Conservation (phyloP, 1,284 basidiomycete genomes). For the Ceratobasidium sp. region DNA sequence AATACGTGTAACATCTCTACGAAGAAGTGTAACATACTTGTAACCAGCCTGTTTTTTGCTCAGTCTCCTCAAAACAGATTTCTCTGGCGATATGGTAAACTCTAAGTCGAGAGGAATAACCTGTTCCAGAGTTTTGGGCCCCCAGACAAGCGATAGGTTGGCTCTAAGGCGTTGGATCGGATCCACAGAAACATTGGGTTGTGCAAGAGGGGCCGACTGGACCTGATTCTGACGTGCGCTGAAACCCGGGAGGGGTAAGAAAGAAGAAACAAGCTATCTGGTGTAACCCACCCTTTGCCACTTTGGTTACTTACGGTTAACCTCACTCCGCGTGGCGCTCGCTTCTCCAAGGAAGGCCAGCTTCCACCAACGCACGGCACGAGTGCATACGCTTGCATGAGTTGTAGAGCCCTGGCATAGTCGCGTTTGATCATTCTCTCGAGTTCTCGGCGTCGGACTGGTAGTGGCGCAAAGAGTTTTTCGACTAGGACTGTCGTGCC, state of each 20-base stretch:
- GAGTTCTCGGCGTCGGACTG: conserved; percentile 92
- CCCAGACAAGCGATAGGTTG: conserved; percentile 84
- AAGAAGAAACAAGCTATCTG: not conserved
- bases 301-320: conserved; percentile 78
- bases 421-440: conserved; percentile 91
- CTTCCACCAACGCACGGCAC: conserved; percentile 64
- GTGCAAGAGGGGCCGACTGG: conserved; percentile 24
- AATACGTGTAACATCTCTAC: not conserved
- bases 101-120: conserved; percentile 76
- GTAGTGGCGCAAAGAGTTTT: conserved; percentile 80
- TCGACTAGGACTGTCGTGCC: conserved; percentile 86
- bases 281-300: conserved; percentile 69
- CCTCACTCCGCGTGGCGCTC: conserved; percentile 65
- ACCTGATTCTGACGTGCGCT: conserved; percentile 34
- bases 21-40: not conserved
- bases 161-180: conserved; percentile 61
- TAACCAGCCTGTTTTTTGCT: conserved; percentile 36
- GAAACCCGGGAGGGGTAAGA: not conserved
- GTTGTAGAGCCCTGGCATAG: conserved; percentile 81
- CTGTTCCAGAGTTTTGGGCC: conserved; percentile 77
- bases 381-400: conserved; percentile 90
- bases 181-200: conserved; percentile 4
- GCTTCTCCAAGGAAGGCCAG: conserved; percentile 45
- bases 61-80: conserved; percentile 53
- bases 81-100: conserved; percentile 73